phyloP scores from a whole-genome alignment of 352 stramenopile genomes.

The Blastocystis sp. region DNA sequence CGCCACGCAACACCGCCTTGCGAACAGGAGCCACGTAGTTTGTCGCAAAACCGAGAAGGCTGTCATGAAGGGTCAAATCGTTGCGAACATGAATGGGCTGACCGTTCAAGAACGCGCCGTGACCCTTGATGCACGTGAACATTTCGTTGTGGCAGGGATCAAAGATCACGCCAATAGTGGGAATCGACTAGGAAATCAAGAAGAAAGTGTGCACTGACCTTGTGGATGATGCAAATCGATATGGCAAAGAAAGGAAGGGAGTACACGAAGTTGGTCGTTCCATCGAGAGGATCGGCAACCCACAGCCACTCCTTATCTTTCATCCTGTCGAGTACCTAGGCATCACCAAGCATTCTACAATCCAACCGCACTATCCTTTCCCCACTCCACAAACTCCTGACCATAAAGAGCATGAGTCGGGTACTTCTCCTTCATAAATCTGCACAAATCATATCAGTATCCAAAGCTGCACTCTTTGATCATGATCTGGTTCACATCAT shows the following conservation, averaged over 20 bases:
- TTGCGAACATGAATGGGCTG: conserved; percentile 79
- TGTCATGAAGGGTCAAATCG: conserved; percentile 75
- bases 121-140: conserved; percentile 86
- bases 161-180: conserved; percentile 92
- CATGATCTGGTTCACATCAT: conserved; percentile 88
- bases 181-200: conserved; percentile 72
- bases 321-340: conserved; percentile 80
- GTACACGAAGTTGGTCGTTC: conserved; percentile 89
- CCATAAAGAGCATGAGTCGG: conserved; percentile 88
- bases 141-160: conserved; percentile 92
- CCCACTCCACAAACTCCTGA: conserved; percentile 88
- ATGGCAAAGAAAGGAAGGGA: conserved; percentile 80
- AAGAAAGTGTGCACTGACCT: conserved; percentile 76
- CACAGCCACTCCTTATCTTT: conserved; percentile 88
- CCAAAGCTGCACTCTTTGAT: conserved; percentile 79
- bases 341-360: conserved; percentile 79
- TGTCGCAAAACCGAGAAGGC: conserved; percentile 37
- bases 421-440: conserved; percentile 80
- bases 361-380: conserved; percentile 82
- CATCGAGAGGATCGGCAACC: conserved; percentile 97
- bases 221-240: conserved; percentile 82
- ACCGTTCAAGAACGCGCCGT: conserved; percentile 87
- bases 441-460: conserved; percentile 42
- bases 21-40: conserved; percentile 61
- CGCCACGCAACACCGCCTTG: conserved; percentile 64